These are phyloP conservation scores for Arctium minus DNA, from an alignment of 129 eudicot genomes.

Conservation along the genomic window DNA sequence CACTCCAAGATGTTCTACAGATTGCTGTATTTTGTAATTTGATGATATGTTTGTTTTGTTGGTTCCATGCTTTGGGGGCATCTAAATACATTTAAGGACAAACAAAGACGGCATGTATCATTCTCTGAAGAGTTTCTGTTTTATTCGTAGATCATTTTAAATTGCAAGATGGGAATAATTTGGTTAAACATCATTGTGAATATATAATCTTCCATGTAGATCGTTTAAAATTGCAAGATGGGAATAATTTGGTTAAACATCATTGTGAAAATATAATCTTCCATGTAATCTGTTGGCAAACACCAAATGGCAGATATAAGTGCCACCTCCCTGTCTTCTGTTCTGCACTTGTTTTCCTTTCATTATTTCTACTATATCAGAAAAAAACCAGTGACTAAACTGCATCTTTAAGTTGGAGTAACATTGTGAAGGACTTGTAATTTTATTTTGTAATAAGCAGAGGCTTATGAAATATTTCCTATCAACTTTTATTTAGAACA, in stretches of 20 bases:
- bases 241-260: background rate
- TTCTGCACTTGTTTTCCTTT: background rate
- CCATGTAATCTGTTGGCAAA: background rate
- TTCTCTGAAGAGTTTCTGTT: background rate
- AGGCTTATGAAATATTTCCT: background rate
- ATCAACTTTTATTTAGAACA: background rate
- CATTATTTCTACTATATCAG: background rate
- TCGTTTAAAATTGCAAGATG: constrained; percentile 1
- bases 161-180: background rate
- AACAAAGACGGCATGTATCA: background rate
- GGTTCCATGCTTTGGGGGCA: background rate
- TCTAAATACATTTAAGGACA: background rate
- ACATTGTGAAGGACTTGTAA: background rate
- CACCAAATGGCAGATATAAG: background rate
- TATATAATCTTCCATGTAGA: background rate
- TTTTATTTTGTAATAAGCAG: background rate
- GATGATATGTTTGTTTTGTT: background rate
- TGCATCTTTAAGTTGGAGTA: background rate
- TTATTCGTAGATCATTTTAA: background rate
- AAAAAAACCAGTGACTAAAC: background rate
- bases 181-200: background rate
- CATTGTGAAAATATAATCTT: background rate
- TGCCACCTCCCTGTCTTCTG: background rate
- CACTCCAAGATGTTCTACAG: background rate
- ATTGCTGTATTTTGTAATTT: background rate